A percentile compares a stretch with the other conserved stretches of the same genome.
phyloP scores from a whole-genome alignment of 441 rosid species.

The Gossypium lobatum region DNA sequence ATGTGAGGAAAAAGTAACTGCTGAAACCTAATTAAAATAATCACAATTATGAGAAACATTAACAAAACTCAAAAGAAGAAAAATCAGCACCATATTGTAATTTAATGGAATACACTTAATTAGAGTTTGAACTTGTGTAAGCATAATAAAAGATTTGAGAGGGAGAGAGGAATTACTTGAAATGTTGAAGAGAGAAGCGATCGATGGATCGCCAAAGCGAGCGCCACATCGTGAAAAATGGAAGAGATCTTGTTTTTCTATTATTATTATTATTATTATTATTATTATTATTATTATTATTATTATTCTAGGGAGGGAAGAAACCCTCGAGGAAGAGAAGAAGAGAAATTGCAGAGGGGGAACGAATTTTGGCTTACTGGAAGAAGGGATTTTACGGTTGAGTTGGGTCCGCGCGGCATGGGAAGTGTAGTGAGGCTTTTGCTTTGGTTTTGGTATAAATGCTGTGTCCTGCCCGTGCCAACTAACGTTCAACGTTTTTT shows the following conservation, averaged over 20 bases:
- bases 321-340: not conserved
- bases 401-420: not conserved
- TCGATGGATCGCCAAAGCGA: conserved; percentile 66
- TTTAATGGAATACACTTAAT: not conserved
- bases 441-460: not conserved
- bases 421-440: not conserved
- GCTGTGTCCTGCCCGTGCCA: not conserved
- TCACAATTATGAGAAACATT: not conserved
- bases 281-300: not conserved
- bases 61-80: not conserved
- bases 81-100: not conserved
- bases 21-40: conserved; percentile 2
- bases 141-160: not conserved
- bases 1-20: not conserved
- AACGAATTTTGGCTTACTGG: not conserved
- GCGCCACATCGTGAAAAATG: conserved; percentile 51
- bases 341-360: not conserved
- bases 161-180: conserved; percentile 18
- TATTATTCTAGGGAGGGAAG: not conserved
- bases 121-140: not conserved
- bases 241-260: not conserved
- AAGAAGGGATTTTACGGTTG: not conserved
- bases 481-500: conserved; percentile 2
- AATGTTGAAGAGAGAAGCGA: conserved; percentile 69
- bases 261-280: not conserved